Base-by-base conservation (phyloP, 2,329 filamentous ascomycete species). In the Ophiosphaerella narmari region DNA sequence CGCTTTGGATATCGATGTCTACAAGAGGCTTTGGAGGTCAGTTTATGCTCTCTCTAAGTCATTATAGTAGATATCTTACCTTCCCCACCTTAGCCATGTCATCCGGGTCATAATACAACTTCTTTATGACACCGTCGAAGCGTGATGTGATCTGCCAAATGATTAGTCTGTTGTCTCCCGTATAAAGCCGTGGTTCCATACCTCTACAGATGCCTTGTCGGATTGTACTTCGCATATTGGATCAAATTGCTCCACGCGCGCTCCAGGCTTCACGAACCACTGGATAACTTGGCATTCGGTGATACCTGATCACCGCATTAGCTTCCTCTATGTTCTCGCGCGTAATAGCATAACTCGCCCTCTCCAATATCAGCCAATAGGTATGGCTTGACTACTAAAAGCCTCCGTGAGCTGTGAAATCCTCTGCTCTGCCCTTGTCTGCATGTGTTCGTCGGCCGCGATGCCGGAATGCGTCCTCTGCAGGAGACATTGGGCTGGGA, bases 241-340 rank as follows among this genome's bases (percentile, higher is more conserved):
- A 63, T 95, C 94, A 82, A 96, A 99, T 78, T 99, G 93, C 78
- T 99, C 92, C 64, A 99, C 92, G 50, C 89, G 87, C 32, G 94
- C 94, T 50, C 92, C 93, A 42, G 95, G 91, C 76, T 97, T 89
- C 60, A 99, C 93, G 73, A 97, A 99, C 94, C 94, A 99, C 79
- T 99, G 94, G 67, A 97, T 97, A 67, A 99, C 90, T 75, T 99
- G 94, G 70, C 94, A 96, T 77, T 99, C 94, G 71, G 94, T 92
- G 67, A 97, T 99, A 47, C 94, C 94, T 94, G 46, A 46, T 36
- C 43, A 63, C 44, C 39, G 50, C 33, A 50, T 55, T 46, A 43
- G 48, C 41, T 35, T 40, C 44, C 21, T 26, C 33, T 13, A 12
- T 2, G n/a, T 32, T n/a, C 21, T 6, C 13, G 24, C n/a, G 13